Evolutionary conservation across 495 filamentous ascomycete species (phyloP), one percentile per base, ranked within the genome.

Genomic region (Umbilicaria muhlenbergii): DNA sequence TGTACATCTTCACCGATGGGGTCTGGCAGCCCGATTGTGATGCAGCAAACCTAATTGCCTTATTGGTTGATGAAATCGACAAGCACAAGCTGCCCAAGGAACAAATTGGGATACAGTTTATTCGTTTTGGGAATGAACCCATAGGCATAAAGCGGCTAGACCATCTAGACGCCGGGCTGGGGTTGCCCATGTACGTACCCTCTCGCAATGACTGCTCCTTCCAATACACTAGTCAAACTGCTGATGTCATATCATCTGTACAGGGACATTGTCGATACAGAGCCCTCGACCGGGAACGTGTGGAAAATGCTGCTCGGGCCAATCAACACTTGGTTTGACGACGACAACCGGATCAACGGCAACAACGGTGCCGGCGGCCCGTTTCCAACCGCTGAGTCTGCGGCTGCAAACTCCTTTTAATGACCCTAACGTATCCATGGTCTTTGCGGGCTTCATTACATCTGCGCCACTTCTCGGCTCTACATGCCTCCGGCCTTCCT

Each of bases 1-100:
- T 68, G 7, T 66, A 64, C 21, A 45, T 68, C 1, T 49, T 68
- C 19, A 68, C 65, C 0, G 57, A 65, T 36, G 65, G 57, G 8
- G 46, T 58, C 15, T 68, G 62, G 62, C 52, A 60, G 32, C 32
- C 43, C 4, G 36, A 49, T 13, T 37, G 41, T 13, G 50, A 43
- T 10, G 50, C 51, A 3, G 47, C 46, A 24, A 31, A 37, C n/a
- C 49, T 54, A 4, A 59, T 64, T 2, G 21, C 35, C 34, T 38
- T 44, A 38, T 42, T 62, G 21, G 53, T 56, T 1, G 32, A 51
- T 3, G 53, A 56, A 34, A 39, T 47, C 2, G 10, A 24, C 13
- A 12, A 43, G 12, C 19, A 57, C 6, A 37, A 47, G 0, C 32
- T 57, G 11, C 47, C 47, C 13, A 43, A 47, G 18, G 46, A 48